phyloP scores from a whole-genome alignment of 2,329 filamentous ascomycete species.

The Chalaropsis thielavioides region DNA sequence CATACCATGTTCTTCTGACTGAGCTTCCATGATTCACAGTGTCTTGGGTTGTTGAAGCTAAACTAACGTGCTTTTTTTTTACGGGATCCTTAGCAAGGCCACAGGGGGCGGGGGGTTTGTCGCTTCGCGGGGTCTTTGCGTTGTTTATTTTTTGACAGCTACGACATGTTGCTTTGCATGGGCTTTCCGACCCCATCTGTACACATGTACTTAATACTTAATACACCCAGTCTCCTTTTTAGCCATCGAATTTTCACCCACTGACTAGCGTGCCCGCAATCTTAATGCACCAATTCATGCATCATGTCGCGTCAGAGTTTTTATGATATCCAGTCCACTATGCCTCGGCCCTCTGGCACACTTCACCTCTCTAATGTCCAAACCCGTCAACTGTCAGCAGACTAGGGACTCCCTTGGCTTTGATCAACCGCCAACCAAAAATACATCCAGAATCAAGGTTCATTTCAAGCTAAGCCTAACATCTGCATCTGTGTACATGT shows the following conservation, averaged over 20 bases:
- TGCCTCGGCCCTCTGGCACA: too few relatives aligned
- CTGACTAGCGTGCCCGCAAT: neutral
- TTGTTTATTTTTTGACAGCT: neutral
- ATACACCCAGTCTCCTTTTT: neutral
- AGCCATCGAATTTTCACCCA: neutral
- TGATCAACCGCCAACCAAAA: too few relatives aligned
- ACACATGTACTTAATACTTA: neutral
- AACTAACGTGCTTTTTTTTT: neutral
- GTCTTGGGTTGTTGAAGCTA: constrained; percentile 2
- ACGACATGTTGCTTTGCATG: neutral
- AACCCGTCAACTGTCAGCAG: too few relatives aligned
- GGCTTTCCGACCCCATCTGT: neutral
- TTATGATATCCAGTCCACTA: neutral
- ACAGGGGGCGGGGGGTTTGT: neutral
- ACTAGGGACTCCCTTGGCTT: too few relatives aligned
- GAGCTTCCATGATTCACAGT: constrained; percentile 1
- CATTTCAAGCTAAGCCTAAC: neutral
- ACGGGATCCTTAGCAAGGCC: neutral
- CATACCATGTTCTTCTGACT: neutral
- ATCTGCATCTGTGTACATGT: neutral
- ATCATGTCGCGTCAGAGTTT: neutral
- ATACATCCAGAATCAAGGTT: too few relatives aligned
- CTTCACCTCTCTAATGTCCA: too few relatives aligned
- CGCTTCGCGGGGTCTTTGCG: neutral
- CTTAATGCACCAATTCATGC: neutral